Base-by-base conservation (phyloP, 2,329 filamentous ascomycete species). In the Thermochaetoides dissita region DNA sequence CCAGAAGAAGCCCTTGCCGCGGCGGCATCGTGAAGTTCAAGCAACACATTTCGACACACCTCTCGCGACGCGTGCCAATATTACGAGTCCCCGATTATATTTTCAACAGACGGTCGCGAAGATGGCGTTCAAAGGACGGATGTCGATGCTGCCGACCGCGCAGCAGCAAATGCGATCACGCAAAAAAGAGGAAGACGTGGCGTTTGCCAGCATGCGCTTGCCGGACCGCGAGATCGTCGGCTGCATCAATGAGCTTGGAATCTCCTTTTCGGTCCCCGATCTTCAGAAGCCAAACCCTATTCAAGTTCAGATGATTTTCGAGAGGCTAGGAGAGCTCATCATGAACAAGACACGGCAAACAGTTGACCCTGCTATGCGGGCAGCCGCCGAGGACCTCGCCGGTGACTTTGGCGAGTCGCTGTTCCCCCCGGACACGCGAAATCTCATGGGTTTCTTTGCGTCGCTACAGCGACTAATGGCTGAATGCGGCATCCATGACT, bases 191-290 rank as follows among this genome's bases (percentile, higher is more conserved):
- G 72, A 76, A 30, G 69, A 75, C 34, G 68, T 75, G 43, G 67
- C 71, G 41, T 71, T 76, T 56, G 70, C 72, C 42, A 71, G 74
- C 53, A 76, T 77, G 66, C 67, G 70, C 42, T 66, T 78, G 43
- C 68, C 73, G 7, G 76, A 78, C 59, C 71, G 70, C 55, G 91
- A 98, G 61, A 95, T 98, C 47, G 89, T 89, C 53, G 87, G 84
- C 59, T 98, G 91, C 63, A 95, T 98, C 66, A 91, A 82, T 56
- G 91, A 96, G 60, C 94, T 96, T 55, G 89, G 89, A 45, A 88
- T 96, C 55, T 79, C 77, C 29, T 95, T 96, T 62, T 83, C 77
- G 32, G 70, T 88, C 11, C 76, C 82, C 47, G 89, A 98, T 63
- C 73, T 98, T 34, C 79, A 89, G 54, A 96, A 95, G 58, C 91